Base-by-base conservation (phyloP, 768 basidiomycete species). In the Gymnopilus junonius region DNA sequence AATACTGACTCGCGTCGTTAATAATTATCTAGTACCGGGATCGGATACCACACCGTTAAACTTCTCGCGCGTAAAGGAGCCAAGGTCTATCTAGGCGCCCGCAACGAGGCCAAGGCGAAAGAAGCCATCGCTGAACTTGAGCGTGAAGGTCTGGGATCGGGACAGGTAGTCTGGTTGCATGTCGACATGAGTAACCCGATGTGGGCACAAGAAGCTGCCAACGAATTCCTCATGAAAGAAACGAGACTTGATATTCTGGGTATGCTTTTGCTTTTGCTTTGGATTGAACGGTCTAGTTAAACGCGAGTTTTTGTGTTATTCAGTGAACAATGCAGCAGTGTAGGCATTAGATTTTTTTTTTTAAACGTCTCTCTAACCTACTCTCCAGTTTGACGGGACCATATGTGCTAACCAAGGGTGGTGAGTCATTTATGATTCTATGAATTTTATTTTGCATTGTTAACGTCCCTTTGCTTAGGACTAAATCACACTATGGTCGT, bases 21-120 rank as follows among this genome's bases (percentile, higher is more conserved):
- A 31, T 20, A n/a, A n/a, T n/a, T n/a, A 31, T 34, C 1, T 43
- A 69, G 68, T 56, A 65, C 68, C 0, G 73, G 73, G 4, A 74
- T 76, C 6, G 87, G 87, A 0, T 82, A 80, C 61, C 73, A 76
- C 0, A 85, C 83, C 0, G 78, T 83, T 17, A 69, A 71, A 43
- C 43, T 64, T 21, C 66, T 74, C 11, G 72, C 71, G 10, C 58
- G 66, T 4, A 65, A 66, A 54, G 73, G 73, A 2, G 71, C 73
- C 3, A 71, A 71, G 35, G 73, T 74, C 23, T 73, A 72, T 51
- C 58, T 74, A 15, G 72, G 68, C 7, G 67, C 72, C 7, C 58
- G 73, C 20, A 65, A 58, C 37, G 66, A 71, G 48, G 57, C 55
- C 14, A 70, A 72, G 25, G 73, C 69, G 21, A 66, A 56, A 31